Evolutionary conservation across 306 rosid genomes (phyloP).

Genomic region (Fragaria ananassa): DNA sequence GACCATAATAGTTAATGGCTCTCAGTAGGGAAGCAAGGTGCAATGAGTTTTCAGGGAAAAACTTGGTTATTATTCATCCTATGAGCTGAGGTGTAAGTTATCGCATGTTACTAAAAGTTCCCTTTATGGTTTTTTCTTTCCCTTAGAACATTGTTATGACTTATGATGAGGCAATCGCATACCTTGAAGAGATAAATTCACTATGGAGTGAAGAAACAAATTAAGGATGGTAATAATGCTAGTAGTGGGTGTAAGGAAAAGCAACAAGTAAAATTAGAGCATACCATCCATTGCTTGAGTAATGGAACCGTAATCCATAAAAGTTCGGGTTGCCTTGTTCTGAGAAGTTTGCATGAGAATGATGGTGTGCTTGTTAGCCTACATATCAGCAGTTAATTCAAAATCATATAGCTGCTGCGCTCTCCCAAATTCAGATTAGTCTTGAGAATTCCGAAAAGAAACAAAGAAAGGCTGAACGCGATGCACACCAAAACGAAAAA

Average conservation of each 20-base stretch:
- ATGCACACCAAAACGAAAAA: too few species aligned
- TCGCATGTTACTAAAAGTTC: too few species aligned
- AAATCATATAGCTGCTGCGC: too few species aligned
- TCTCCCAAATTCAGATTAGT: too few species aligned
- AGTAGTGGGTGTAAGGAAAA: background rate
- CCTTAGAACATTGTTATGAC: too few species aligned
- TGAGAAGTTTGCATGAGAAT: constrained; percentile 90
- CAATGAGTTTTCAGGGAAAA: background rate
- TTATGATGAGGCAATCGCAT: too few species aligned
- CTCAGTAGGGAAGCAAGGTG: background rate
- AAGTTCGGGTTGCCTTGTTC: constrained; percentile 79
- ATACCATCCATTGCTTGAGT: constrained; percentile 96
- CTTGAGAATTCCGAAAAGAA: too few species aligned
- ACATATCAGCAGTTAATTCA: background rate
- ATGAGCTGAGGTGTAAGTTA: background rate
- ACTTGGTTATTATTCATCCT: background rate
- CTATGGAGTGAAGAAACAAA: background rate
- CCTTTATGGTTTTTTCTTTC: too few species aligned
- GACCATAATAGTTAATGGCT: background rate
- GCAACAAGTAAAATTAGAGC: constrained; percentile 11
- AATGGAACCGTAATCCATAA: constrained; percentile 82
- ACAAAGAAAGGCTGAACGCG: too few species aligned
- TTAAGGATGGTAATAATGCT: background rate
- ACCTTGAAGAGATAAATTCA: background rate
- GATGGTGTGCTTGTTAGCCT: constrained; percentile 95